These are phyloP conservation scores for Pythium oligandrum DNA, from an alignment of 352 stramenopile genomes.

Conservation along the genomic window DNA sequence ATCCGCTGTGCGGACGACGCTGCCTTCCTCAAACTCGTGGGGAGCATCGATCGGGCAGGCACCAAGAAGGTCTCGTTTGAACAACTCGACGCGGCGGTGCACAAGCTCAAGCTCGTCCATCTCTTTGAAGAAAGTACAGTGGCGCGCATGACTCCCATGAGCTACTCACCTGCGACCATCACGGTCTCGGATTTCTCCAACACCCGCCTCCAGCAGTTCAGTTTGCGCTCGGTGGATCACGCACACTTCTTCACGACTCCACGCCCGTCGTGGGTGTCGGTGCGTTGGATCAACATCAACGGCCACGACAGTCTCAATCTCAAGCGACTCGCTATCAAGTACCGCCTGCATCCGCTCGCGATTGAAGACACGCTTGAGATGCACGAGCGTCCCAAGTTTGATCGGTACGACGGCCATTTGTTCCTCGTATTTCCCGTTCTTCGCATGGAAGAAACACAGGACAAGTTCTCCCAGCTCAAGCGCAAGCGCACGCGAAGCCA, in stretches of 20 bases:
- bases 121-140: conserved; percentile 76
- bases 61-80: conserved; percentile 44
- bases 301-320: conserved; percentile 76
- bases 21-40: conserved; percentile 70
- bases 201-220: conserved; percentile 64
- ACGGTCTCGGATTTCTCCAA: conserved; percentile 79
- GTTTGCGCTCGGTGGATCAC: conserved; percentile 38
- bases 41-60: conserved; percentile 51
- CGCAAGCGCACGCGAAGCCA: conserved; percentile 34
- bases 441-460: conserved; percentile 52
- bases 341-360: conserved; percentile 76
- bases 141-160: conserved; percentile 40
- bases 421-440: conserved; percentile 84
- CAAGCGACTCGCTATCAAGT: conserved; percentile 86
- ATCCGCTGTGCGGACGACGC: conserved; percentile 67
- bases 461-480: conserved; percentile 23
- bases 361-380: conserved; percentile 86
- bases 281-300: conserved; percentile 86
- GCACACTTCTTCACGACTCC: conserved; percentile 73
- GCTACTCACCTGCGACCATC: conserved; percentile 52
- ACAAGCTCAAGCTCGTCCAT: conserved; percentile 85
- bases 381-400: conserved; percentile 84
- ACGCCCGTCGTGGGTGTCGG: conserved; percentile 71
- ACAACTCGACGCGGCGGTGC: conserved; percentile 78
- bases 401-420: conserved; percentile 79